Base-by-base conservation (phyloP, 1,139 yeast species). In the Debaryomyces nepalensis region DNA sequence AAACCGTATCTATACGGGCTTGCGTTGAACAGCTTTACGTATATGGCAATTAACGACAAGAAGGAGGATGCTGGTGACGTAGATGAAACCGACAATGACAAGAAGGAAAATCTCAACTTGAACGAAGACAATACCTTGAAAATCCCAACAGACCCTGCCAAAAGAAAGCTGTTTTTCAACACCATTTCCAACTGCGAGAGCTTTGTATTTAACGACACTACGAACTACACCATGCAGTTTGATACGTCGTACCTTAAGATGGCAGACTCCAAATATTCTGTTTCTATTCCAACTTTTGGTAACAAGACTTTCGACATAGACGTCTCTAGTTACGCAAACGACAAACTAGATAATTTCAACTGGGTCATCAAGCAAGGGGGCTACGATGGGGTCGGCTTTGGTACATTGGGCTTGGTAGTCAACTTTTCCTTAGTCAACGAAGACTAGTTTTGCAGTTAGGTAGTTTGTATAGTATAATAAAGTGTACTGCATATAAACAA, bases 1-100 rank as follows among this genome's bases (percentile, higher is more conserved):
- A 70, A 74, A 54, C 73, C 93, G 64, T 84, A 64, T 55, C 63
- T 84, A 16, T 84, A 83, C 49, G 88, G 89, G 0, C 69, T 77
- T 32, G 84, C 81, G 0, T 59, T 84, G 49, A 75, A 81, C 44
- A 78, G 84, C 44, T 77, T 84, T 55, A 81, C 73, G 1, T 68
- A 62, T 38, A 57, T 71, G 11, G 36, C 45, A 10, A 24, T 46
- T 14, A 22, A 26, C n/a, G 35, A 33, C 20, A 37, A 33, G 5
- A 29, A 9, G 21, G 4, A 16, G 9, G 14, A 15, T 3, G 11
- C 15, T 15, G 10, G 12, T 12, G 26, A 16, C 20, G 16, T 4
- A 7, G 18, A 16, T 2, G 19, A 18, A 9, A 3, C 32, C 18
- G 23, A 35, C 3, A 19, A 12, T 6, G 48, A 50, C 14, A 16